Base-by-base conservation (phyloP, 495 filamentous ascomycete species). In the Trichoderma reesei region DNA sequence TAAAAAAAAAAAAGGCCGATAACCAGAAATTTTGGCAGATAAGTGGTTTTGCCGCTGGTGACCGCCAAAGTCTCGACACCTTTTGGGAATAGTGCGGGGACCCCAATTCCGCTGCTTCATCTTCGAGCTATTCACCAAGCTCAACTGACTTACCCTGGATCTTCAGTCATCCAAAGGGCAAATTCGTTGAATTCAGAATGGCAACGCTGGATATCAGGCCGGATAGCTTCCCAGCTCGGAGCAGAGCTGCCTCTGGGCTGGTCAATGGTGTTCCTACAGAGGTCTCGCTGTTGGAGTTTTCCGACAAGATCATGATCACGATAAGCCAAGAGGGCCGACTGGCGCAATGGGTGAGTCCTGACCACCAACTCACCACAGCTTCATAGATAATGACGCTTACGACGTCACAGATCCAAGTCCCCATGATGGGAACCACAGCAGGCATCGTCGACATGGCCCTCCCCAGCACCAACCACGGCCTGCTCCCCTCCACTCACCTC, bases 221-320 rank as follows among this genome's bases (percentile, higher is more conserved):
- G 34, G 73, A 83, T 59, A 79, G 86, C 7, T 98, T 90, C 71
- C 94, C 94, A n/a, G 90, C 89, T 34, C 68, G 76, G 5, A 89
- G 86, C 1, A 92, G 88, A 68, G 82, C 84, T 64, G 82, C 82
- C 20, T 79, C 83, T 11, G 86, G 88, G 26, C 66, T 78, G 37
- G 81, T 96, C 42, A 82, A 86, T 67, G 87, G 85, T 10, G 74
- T 87, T 46, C 73, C 79, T 16, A 98, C 94, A 4, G 85, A 90
- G 68, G 85, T 90, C 56, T 85, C 83, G 60, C 80, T 77, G 7
- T 75, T 90, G 41, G 83, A 77, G 68, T 97, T 98, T 77, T 85
- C 88, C 11, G 94, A 98, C 79, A 96, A 90, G 73, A 95, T 98
- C 72, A 78, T 98, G 70, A 75, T 98, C 51, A 96, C 91, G 0